Base-by-base conservation (phyloP, 768 basidiomycete species). In the Leccinum boreale region DNA sequence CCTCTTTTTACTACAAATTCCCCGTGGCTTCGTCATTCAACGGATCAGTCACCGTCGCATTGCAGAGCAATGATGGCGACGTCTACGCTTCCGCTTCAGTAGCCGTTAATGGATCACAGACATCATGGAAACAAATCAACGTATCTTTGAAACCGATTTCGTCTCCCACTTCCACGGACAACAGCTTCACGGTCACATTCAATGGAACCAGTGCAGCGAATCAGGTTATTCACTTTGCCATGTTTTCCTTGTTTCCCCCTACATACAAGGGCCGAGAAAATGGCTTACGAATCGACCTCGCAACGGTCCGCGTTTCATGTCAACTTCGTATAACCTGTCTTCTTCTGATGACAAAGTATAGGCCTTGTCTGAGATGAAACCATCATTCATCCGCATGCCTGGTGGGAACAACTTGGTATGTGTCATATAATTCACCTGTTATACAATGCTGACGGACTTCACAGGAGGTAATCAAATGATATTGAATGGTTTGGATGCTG, bases 201-300 rank as follows among this genome's bases (percentile, higher is more conserved):
- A 71, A 83, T 51, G 79, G 79, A 11, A 65, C 64, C 0, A 65
- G 71, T 3, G 72, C 70, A 2, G 69, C 71, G 2, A 80, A 78
- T 1, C 67, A 78, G 33, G 78, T 74, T 0, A 72, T 87, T 50
- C 68, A 82, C 61, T 85, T 86, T 55, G 80, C 82, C 0, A 74
- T 86, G 75, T 75, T 86, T 57, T 82, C 81, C 15, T 66, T 87
- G 50, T 85, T 88, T 70, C 85, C 86, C 2, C 85, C 86, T 1
- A 87, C 85, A 1, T 87, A 81, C 73, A 85, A 83, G 58, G 70
- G 74, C 53, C 75, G 84, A 50, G 63, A 69, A 23, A 87, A 87
- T 64, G 86, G 86, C 1, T 77, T 87, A 78, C 74, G 86, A n/a
- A 67, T 77, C 3, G 85, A 87, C 62, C 73, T 87, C 56, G 81